Evolutionary conservation across 148 eudicot species (phyloP).

Genomic region (Beta vulgaris): DNA sequence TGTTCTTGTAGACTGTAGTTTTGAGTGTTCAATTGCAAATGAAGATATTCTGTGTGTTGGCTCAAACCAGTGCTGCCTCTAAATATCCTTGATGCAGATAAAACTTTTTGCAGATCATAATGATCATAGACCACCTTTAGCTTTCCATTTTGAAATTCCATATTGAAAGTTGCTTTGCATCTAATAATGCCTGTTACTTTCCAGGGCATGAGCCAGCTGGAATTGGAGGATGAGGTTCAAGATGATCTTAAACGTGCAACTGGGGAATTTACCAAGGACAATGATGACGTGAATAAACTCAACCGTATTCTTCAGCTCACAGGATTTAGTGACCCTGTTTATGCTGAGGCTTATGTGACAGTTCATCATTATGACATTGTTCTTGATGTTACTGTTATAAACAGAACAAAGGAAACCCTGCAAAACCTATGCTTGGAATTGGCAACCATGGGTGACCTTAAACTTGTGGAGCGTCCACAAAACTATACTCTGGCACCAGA

Average conservation of each 20-base stretch:
- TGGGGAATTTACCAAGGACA: slow-evolving; percentile 81
- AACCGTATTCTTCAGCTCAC: slow-evolving; percentile 95
- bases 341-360: slow-evolving; percentile 98
- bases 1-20: no score
- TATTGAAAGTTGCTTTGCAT: slow-evolving; percentile 2
- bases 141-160: not conserved
- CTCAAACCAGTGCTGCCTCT: not conserved
- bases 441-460: slow-evolving; percentile 98
- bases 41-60: no score
- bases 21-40: not conserved
- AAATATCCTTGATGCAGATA: slow-evolving; percentile 3
- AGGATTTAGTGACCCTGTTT: slow-evolving; percentile 93
- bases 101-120: not conserved
- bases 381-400: slow-evolving; percentile 91
- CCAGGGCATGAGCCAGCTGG: slow-evolving; percentile 97
- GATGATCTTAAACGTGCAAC: slow-evolving; percentile 97
- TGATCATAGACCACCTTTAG: not conserved
- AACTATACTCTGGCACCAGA: slow-evolving; percentile 93
- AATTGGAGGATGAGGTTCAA: slow-evolving; percentile 94
- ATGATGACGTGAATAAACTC: slow-evolving; percentile 79
- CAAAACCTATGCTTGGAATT: slow-evolving; percentile 94
- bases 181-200: slow-evolving; percentile 11
- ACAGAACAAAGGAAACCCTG: slow-evolving; percentile 88
- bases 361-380: slow-evolving; percentile 98
- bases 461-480: slow-evolving; percentile 97